phyloP scores from a whole-genome alignment of 2,329 filamentous ascomycete genomes.

The Akanthomyces dipterigenus region DNA sequence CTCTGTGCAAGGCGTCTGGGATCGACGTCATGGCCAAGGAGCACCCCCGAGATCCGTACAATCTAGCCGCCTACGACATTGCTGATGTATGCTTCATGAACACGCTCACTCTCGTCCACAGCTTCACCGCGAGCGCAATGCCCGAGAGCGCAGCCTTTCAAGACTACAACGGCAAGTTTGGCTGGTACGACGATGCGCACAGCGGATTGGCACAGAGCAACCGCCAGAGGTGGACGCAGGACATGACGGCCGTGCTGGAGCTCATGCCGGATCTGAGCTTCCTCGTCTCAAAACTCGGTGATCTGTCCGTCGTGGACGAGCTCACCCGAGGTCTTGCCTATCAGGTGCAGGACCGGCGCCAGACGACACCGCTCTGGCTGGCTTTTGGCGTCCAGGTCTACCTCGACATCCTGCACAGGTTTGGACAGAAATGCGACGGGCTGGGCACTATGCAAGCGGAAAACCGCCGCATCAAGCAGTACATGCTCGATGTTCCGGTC shows the following conservation, averaged over 20 bases:
- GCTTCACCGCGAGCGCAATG: not conserved
- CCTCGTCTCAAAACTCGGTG: conserved; percentile 8
- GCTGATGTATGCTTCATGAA: conserved; percentile 7
- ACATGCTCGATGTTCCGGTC: conserved; percentile 12
- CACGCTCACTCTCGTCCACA: conserved; percentile 1
- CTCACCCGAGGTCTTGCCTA: conserved; percentile 13
- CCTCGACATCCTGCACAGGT: conserved; percentile 16
- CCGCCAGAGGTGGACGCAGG: conserved; percentile 12
- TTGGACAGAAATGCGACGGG: not conserved
- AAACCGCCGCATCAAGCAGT: conserved; percentile 15
- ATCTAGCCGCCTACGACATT: conserved; percentile 13
- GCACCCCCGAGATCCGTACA: conserved; percentile 3
- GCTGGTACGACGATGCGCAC: conserved; percentile 16
- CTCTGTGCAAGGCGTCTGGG: not conserved
- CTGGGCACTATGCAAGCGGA: conserved; percentile 10
- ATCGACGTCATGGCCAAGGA: conserved; percentile 5
- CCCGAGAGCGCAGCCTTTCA: not conserved
- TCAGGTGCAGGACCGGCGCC: not conserved
- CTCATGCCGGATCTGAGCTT: conserved; percentile 13
- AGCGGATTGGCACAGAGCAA: not conserved
- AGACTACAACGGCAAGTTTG: conserved; percentile 17
- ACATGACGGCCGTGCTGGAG: conserved; percentile 14
- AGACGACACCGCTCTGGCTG: conserved; percentile 14
- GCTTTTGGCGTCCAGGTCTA: conserved; percentile 16
- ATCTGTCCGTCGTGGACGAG: conserved; percentile 17